Evolutionary conservation across 2,329 filamentous ascomycete genomes (phyloP), one percentile per base, ranked within the genome.

Genomic region (Diaporthe sp.): DNA sequence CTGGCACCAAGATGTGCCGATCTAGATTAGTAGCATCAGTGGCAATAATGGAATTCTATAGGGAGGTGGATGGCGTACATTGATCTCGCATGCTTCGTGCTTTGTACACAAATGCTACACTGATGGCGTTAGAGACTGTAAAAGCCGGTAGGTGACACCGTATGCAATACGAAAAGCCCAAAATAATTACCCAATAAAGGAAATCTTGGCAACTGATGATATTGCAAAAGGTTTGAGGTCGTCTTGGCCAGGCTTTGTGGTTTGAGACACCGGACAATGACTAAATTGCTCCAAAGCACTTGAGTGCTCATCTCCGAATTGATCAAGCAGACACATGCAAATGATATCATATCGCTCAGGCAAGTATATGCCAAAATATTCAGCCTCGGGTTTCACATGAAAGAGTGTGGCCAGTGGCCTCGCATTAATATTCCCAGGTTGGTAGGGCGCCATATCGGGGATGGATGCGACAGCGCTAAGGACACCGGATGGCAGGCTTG

Each of bases 401-500:
- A 28, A 67, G 25, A 6, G 19, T 37, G 44, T 34, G 10, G 1
- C 19, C 25, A 15, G 13, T 4, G 42, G 42, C 44, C 62, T 67
- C 62, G 62, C 62, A 67, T 67, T 67, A 4, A 46, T 17, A 51
- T 67, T 67, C 62, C 62, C 44, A 51, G 37, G 19, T n/a, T 22
- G 62, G 44, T 17, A 67, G 19, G 62, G 62, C 62, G 62, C 44
- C 62, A 37, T 25, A 1, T 51, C 19, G 28, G 62, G 31, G 1
- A 8, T 5, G 28, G 44, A n/a, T 67, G 62, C 62, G 44, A 67
- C 62, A 51, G 22, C 44, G 44, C 62, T 67, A 49, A 25, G 4
- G 22, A 51, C 44, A 67, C 44, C 62, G 62, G 62, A 68, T 68
- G 46, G 44, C 62, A 68, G 31, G 19, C 44, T 19, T 53, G 46